A percentile compares a stretch with the other conserved stretches of the same genome.
Conservation (phyloP, 805 yeast species). For the Wickerhamiella siamensis region DNA sequence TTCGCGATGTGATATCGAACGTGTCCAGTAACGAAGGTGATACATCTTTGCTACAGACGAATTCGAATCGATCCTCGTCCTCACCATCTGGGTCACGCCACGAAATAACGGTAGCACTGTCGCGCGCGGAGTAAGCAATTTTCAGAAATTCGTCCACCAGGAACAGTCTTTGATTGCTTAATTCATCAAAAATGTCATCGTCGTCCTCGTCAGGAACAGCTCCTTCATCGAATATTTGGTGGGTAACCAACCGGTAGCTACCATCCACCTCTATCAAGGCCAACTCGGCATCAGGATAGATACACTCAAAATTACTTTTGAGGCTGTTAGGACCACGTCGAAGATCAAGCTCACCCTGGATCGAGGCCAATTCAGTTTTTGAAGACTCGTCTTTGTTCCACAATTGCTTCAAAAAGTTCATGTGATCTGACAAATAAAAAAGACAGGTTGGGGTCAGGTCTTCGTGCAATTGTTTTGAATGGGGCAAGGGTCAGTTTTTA, state of each 20-base stretch:
- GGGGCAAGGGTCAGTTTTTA: too few relatives aligned
- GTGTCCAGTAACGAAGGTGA: constrained; percentile 33
- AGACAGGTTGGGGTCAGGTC: too few relatives aligned
- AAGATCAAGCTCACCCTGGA: not conserved
- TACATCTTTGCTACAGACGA: constrained; percentile 51
- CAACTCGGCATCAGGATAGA: constrained; percentile 64
- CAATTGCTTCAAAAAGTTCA: not conserved
- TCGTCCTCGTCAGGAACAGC: constrained; percentile 37
- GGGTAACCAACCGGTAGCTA: constrained; percentile 55
- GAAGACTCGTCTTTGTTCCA: not conserved
- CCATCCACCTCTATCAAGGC: constrained; percentile 53
- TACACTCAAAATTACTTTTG: constrained; percentile 62
- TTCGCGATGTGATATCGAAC: constrained; percentile 47
- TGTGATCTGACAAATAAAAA: not conserved
- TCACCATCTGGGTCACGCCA: constrained; percentile 87
- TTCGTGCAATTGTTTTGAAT: too few relatives aligned
- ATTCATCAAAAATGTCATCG: constrained; percentile 1
- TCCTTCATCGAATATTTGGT: constrained; percentile 48
- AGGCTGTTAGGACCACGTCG: constrained; percentile 30
- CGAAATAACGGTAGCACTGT: constrained; percentile 44
- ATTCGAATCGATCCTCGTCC: constrained; percentile 69
- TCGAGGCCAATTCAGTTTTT: not conserved
- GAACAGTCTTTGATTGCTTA: constrained; percentile 45
- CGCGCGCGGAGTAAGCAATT: constrained; percentile 39
- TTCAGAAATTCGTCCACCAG: constrained; percentile 46